Base-by-base conservation (phyloP, 495 filamentous ascomycete species). In the Penicillium pancosmium region DNA sequence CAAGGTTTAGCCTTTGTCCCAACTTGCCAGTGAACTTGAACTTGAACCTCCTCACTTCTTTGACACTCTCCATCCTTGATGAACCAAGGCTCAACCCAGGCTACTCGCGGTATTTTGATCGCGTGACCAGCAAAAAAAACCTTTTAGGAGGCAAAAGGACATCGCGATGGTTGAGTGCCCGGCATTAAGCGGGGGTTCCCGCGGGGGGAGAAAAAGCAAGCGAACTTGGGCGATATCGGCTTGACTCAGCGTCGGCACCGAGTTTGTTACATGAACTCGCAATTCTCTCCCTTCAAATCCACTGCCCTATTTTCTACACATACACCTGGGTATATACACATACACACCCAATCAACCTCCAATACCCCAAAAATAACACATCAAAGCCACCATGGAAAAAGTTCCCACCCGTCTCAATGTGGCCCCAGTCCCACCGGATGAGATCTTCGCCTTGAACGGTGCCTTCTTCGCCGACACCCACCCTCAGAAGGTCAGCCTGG, bases 401-500 rank as follows among this genome's bases (percentile, higher is more conserved):
- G 62, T 75, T 35, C 60, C 55, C 11, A 71, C 66, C 38, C 64
- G 68, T 50, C 68, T 70, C 31, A 64, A 68, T 33, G 65, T 78
- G 60, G 66, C 67, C 43, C 76, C 76, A 7, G 68, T 78, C 21
- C 73, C 74, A n/a, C 64, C 74, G n/a, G 78, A 80, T 52, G 78
- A 80, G 68, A 79, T 79, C 69, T 80, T 80, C 64, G 75, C 73
- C 27, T 56, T 80, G 59, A 79, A 77, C 68, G 73, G 69, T 41
- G 74, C 75, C 48, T 80, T 70, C 62, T 63, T 53, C 60, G 68
- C 65, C 51, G 77, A 82, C 56, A 51, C 72, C 41, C 55, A 61
- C 68, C 77, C 78, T 4, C 67, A 80, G 35, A 82, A 82, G 62
- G 78, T 81, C 62, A 80, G 74, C 52, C 67, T 82, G 31, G 78